Conservation (phyloP, 345 rosid genomes). For the Melaleuca quinquenervia region DNA sequence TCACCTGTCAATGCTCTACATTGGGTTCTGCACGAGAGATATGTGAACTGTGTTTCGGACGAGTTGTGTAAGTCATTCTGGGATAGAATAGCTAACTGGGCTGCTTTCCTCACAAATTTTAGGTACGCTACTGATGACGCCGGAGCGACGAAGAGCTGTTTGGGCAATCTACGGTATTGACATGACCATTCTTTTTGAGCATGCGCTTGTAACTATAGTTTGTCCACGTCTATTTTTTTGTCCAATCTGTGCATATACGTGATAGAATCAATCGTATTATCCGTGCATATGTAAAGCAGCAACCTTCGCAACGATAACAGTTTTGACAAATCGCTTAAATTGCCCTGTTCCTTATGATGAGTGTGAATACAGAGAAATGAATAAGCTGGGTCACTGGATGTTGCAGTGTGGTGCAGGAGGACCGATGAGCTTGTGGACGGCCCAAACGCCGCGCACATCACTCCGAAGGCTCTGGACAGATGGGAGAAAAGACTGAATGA, state of each 20-base stretch:
- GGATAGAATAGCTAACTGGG: not conserved
- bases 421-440: constrained; percentile 54
- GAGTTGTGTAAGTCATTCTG: not conserved
- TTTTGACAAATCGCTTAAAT: not conserved
- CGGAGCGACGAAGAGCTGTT: constrained; percentile 33
- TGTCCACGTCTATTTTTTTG: not conserved
- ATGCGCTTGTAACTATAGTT: not conserved
- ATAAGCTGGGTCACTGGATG: not conserved
- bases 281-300: not conserved
- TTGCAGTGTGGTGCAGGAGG: constrained; percentile 48
- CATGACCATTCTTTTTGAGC: not conserved
- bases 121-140: constrained; percentile 50
- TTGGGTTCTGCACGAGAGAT: not conserved
- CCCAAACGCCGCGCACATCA: constrained; percentile 35
- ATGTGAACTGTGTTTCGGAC: not conserved
- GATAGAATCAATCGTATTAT: not conserved
- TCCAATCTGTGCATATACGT: not conserved
- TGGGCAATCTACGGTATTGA: constrained; percentile 51
- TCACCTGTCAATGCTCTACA: not conserved
- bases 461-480: constrained; percentile 40
- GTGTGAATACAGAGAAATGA: not conserved
- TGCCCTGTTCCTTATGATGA: not conserved
- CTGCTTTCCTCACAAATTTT: not conserved
- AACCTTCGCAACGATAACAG: not conserved
- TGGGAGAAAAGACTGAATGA: constrained; percentile 35